Percentiles rank a stretch among this genome's conserved stretches.
phyloP scores from a whole-genome alignment of 441 rosid genomes.

The Macaranga tanarius region DNA sequence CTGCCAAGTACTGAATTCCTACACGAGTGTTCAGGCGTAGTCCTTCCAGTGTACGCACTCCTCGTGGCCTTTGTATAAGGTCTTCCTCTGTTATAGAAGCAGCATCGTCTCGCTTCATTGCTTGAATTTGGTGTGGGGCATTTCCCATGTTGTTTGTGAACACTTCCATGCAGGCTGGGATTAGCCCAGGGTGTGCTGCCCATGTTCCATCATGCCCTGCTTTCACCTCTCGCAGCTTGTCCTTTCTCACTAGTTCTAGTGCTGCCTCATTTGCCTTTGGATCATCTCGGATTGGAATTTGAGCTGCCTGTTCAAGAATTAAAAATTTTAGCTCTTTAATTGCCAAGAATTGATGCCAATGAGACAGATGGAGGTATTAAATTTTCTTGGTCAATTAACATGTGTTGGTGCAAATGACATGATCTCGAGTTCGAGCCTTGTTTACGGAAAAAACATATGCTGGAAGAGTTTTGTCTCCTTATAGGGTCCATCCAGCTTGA shows the following conservation, averaged over 20 bases:
- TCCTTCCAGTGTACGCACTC: slow-evolving; percentile 77
- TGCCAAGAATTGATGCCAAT: too few species aligned
- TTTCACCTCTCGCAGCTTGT: slow-evolving; percentile 75
- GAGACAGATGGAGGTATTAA: too few species aligned
- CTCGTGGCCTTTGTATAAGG: slow-evolving; percentile 72
- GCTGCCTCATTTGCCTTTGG: slow-evolving; percentile 78
- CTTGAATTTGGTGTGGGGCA: slow-evolving; percentile 58
- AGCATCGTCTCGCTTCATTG: slow-evolving; percentile 66
- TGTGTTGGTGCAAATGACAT: too few species aligned
- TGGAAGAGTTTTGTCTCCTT: too few species aligned
- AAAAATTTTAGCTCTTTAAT: neutral
- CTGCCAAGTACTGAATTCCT: slow-evolving; percentile 84
- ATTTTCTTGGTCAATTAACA: neutral
- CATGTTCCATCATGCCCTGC: slow-evolving; percentile 97
- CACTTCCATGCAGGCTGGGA: slow-evolving; percentile 66
- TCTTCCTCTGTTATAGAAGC: slow-evolving; percentile 62
- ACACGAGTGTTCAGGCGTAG: slow-evolving; percentile 84
- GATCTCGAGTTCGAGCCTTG: too few species aligned
- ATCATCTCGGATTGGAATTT: slow-evolving; percentile 84
- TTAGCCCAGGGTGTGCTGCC: slow-evolving; percentile 98
- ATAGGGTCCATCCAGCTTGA: too few species aligned
- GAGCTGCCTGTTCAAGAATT: slow-evolving; percentile 70
- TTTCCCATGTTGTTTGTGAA: slow-evolving; percentile 70
- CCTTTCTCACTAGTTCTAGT: slow-evolving; percentile 74
- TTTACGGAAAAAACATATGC: too few species aligned